phyloP scores from a whole-genome alignment of 176 grass and related monocot species.

The Bolboschoenus planiculmis region DNA sequence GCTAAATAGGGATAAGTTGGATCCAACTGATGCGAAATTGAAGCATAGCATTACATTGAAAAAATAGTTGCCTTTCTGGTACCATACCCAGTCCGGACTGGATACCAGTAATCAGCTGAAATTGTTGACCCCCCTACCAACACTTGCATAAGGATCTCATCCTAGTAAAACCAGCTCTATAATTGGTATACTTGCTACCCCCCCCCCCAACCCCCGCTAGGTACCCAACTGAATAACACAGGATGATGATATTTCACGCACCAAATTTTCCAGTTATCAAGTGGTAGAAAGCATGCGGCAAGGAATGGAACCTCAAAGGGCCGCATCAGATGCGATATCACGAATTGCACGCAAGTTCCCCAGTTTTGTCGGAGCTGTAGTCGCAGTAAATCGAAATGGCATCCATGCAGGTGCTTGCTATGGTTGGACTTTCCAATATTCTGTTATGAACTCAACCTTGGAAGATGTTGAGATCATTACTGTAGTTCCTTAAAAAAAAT shows the following conservation, averaged over 20 bases:
- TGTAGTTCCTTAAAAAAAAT: slow-evolving; percentile 37
- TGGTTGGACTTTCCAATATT: slow-evolving; percentile 90
- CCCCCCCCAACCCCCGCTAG: neutral
- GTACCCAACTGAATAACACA: neutral
- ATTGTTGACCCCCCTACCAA: neutral
- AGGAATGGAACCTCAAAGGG: slow-evolving; percentile 60
- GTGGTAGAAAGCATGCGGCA: slow-evolving; percentile 87
- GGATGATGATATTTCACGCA: neutral
- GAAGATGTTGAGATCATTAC: slow-evolving; percentile 66
- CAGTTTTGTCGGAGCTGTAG: slow-evolving; percentile 62
- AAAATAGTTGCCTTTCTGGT: neutral
- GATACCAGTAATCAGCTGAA: neutral
- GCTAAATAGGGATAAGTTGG: neutral
- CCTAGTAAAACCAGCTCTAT: neutral
- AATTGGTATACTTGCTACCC: neutral
- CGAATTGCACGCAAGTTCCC: slow-evolving; percentile 78
- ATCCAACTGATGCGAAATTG: neutral
- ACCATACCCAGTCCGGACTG: neutral
- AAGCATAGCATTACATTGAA: neutral
- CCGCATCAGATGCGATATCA: slow-evolving; percentile 71
- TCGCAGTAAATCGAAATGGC: slow-evolving; percentile 55
- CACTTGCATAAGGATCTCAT: neutral
- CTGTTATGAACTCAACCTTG: slow-evolving; percentile 61
- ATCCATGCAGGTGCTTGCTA: slow-evolving; percentile 63
- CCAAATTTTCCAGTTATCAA: slow-evolving; percentile 56